Conservation (phyloP, 2,329 filamentous ascomycete species). For the Pseudogymnoascus sp. region DNA sequence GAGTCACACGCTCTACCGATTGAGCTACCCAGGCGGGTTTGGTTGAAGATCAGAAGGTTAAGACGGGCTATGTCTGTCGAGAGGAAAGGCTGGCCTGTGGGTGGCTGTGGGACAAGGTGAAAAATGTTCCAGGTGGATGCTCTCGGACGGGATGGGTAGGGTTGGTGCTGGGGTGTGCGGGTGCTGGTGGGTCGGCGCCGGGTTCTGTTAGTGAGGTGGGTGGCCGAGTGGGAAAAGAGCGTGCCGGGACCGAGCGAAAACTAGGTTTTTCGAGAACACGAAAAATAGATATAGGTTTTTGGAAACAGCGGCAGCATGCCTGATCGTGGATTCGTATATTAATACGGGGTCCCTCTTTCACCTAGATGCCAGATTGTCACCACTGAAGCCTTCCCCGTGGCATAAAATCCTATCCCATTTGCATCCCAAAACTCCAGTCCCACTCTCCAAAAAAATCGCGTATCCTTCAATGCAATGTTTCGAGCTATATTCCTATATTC, state of each 20-base stretch:
- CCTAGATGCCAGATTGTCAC: neutral
- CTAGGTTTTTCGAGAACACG: neutral
- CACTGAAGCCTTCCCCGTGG: neutral
- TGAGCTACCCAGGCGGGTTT: slow-evolving; percentile 41
- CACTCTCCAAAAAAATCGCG: neutral
- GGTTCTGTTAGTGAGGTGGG: neutral
- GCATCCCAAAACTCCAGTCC: neutral
- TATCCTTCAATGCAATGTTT: neutral
- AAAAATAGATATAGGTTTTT: neutral
- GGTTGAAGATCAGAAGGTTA: neutral
- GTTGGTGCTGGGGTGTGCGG: slow-evolving; percentile 1
- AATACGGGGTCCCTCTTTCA: neutral
- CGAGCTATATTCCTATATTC: neutral
- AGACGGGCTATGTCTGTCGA: neutral
- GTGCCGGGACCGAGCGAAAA: slow-evolving; percentile 1
- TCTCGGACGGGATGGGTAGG: neutral
- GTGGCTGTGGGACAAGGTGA: neutral
- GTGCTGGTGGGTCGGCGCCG: neutral
- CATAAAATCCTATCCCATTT: neutral
- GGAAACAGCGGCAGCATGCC: neutral
- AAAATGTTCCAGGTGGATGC: neutral
- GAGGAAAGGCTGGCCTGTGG: neutral
- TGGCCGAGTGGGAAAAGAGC: neutral
- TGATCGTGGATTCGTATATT: neutral
- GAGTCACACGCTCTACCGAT: slow-evolving; percentile 69